Conservation (phyloP, 768 basidiomycete genomes). For the Sistotremastrum niveocremeum region DNA sequence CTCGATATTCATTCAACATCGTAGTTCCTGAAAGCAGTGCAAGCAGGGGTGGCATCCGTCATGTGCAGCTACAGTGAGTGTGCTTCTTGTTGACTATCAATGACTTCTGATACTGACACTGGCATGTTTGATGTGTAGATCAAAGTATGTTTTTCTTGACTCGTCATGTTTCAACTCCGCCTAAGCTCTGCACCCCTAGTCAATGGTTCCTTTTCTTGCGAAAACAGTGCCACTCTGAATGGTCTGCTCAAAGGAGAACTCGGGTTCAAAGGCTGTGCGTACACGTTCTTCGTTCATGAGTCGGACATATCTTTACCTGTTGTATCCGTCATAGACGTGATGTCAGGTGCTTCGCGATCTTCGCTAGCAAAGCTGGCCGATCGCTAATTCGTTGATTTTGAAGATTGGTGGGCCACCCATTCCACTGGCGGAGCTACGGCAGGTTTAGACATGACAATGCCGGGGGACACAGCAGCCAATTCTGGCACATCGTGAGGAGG, state of each 20-base stretch:
- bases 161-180: conserved; percentile 28
- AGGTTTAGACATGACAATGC: conserved; percentile 66
- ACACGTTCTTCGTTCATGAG: conserved; percentile 4
- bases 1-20: too few species aligned
- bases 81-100: background rate
- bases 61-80: conserved; percentile 52
- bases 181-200: conserved; percentile 13
- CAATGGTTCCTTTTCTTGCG: conserved; percentile 49
- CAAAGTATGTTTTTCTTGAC: conserved; percentile 8
- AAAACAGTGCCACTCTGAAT: conserved; percentile 46
- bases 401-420: conserved; percentile 56
- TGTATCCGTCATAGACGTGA: conserved; percentile 11
- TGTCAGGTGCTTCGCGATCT: conserved; percentile 6
- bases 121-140: conserved; percentile 16
- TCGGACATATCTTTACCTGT: too few species aligned
- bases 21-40: conserved; percentile 42
- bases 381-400: background rate
- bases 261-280: conserved; percentile 51
- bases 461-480: conserved; percentile 37
- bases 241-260: conserved; percentile 52
- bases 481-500: conserved; percentile 12
- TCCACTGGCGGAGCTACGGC: conserved; percentile 43
- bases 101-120: background rate
- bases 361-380: background rate
- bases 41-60: conserved; percentile 50